A percentile compares a stretch with the other conserved stretches of the same genome.
These are phyloP conservation scores for Collybiopsis luxurians DNA, from an alignment of 768 basidiomycete species.

Conservation along the genomic window DNA sequence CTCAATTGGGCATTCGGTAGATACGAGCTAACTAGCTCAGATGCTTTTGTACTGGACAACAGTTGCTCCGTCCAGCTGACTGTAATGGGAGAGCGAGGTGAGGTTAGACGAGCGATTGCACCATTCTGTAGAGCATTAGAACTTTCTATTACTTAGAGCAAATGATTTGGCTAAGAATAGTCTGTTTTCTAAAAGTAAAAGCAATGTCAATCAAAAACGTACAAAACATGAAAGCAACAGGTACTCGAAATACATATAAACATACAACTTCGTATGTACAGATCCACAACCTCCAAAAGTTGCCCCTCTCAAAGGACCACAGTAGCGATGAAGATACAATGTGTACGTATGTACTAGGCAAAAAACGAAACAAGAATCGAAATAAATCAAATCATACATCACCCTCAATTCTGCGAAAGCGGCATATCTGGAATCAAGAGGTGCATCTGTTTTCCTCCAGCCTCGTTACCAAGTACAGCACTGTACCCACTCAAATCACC, in stretches of 20 bases:
- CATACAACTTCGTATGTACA: too few species aligned
- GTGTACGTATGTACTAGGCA: too few species aligned
- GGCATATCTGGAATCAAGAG: slow-evolving; percentile 8
- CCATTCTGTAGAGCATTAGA: slow-evolving; percentile 42
- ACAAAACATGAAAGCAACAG: too few species aligned
- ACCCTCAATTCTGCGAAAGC: background rate
- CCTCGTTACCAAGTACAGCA: background rate
- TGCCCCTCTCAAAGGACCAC: too few species aligned
- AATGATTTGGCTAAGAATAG: too few species aligned
- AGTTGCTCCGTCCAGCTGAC: slow-evolving; percentile 58
- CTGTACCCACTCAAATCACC: slow-evolving; percentile 6
- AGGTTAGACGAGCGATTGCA: slow-evolving; percentile 58
- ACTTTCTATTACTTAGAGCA: background rate
- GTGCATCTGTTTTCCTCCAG: slow-evolving; percentile 4
- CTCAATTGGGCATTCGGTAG: slow-evolving; percentile 96
- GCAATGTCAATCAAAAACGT: too few species aligned
- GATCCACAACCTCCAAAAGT: too few species aligned
- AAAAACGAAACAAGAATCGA: too few species aligned
- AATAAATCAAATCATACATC: too few species aligned
- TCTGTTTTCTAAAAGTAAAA: too few species aligned
- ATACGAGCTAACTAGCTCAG: slow-evolving; percentile 49
- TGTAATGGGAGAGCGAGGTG: slow-evolving; percentile 90
- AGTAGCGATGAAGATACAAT: too few species aligned
- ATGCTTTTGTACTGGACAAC: slow-evolving; percentile 4
- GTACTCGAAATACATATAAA: too few species aligned